These are phyloP conservation scores for Geranomyces michiganensis DNA, from an alignment of 192 early-diverging fungal genomes.

Conservation along the genomic window DNA sequence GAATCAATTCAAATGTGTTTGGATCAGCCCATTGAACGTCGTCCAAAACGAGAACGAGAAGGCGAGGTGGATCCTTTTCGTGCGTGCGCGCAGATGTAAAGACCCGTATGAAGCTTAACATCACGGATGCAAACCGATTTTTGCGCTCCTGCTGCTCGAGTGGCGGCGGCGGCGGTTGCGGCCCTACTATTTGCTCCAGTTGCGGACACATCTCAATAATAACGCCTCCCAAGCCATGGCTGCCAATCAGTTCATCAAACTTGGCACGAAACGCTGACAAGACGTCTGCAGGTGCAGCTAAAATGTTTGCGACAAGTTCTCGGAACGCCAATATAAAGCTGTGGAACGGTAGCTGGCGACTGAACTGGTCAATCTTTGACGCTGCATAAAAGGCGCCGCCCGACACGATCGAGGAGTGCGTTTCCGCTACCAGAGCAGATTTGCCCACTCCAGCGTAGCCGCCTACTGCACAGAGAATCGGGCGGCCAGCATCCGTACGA, in stretches of 20 bases:
- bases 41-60: slow-evolving; percentile 40
- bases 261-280: slow-evolving; percentile 21
- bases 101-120: slow-evolving; percentile 35
- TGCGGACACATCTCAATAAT: slow-evolving; percentile 38
- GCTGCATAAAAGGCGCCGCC: slow-evolving; percentile 28
- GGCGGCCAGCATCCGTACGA: background rate
- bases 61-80: background rate
- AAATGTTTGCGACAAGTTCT: slow-evolving; percentile 35
- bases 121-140: slow-evolving; percentile 34
- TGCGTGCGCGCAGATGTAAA: slow-evolving; percentile 16
- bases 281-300: slow-evolving; percentile 23
- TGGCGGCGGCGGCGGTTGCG: slow-evolving; percentile 18
- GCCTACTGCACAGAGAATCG: slow-evolving; percentile 29
- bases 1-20: slow-evolving; percentile 30
- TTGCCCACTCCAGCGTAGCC: slow-evolving; percentile 38
- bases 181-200: slow-evolving; percentile 34
- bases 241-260: slow-evolving; percentile 26
- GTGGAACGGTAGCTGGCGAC: slow-evolving; percentile 39
- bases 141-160: slow-evolving; percentile 32
- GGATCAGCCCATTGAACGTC: slow-evolving; percentile 41
- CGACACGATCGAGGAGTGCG: slow-evolving; percentile 35
- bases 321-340: slow-evolving; percentile 40
- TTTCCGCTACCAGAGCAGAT: slow-evolving; percentile 25
- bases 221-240: slow-evolving; percentile 29
- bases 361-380: slow-evolving; percentile 39